A percentile compares a stretch with the other conserved stretches of the same genome.
phyloP scores from a whole-genome alignment of 306 rosid genomes.

The Sphenostylis stenocarpa region DNA sequence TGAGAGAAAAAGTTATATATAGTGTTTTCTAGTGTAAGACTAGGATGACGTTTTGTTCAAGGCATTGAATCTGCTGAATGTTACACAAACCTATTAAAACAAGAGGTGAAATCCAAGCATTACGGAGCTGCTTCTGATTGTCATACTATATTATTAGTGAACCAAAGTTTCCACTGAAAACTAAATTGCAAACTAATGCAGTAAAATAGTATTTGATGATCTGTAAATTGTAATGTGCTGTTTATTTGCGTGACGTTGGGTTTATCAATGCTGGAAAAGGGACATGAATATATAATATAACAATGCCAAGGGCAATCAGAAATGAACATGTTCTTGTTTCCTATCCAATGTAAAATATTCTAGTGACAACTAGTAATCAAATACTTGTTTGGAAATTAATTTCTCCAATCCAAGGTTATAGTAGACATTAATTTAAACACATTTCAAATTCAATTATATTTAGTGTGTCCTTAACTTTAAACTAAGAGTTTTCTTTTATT shows the following conservation, averaged over 20 bases:
- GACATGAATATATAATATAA: neutral
- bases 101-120: neutral
- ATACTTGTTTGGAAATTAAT: neutral
- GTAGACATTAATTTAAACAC: neutral
- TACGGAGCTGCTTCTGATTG: neutral
- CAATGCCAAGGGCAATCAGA: neutral
- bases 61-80: neutral
- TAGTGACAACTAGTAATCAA: neutral
- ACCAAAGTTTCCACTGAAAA: neutral
- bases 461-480: neutral
- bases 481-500: neutral
- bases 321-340: neutral
- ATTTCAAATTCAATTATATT: neutral
- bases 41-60: conserved; percentile 28
- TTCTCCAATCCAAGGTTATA: neutral
- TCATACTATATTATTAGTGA: neutral
- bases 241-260: conserved; percentile 28
- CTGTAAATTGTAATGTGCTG: neutral
- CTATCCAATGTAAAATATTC: neutral
- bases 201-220: conserved; percentile 5
- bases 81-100: neutral
- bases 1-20: neutral
- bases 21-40: neutral
- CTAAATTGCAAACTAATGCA: neutral
- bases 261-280: conserved; percentile 11